Evolutionary conservation across 495 filamentous ascomycete species (phyloP), one percentile per base, ranked within the genome.

Genomic region (Terfezia claveryi): DNA sequence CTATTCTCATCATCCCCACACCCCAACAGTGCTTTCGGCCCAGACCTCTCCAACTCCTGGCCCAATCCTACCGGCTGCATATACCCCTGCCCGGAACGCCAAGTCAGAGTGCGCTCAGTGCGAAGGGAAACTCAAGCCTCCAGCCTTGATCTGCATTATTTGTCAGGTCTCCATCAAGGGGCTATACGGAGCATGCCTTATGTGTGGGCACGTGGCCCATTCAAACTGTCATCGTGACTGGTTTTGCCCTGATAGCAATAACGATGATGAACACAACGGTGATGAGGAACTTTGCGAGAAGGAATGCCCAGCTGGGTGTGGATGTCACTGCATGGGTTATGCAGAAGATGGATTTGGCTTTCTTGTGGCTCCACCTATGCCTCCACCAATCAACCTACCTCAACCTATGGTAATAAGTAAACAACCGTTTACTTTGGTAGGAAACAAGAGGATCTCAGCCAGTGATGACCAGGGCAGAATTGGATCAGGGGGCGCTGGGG

Each of bases 171-270:
- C 76, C 16, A 68, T 80, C 54, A 69, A 69, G 51, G 73, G 73
- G 0, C 66, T 77, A 0, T 82, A 78, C 62, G 67, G 72, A 5
- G 69, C 78, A 7, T 82, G 79, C 59, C 65, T 80, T 7, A 67
- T 65, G 51, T 82, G 79, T 57, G 79, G 79, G n/a, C 80, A 79
- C 57, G 73, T 73, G 11, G 68, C 68, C 12, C 79, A 82, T 63
- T 71, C 76, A 27, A 74, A 58, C 67, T 79, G n/a, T 63, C 68
- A 53, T 66, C 73, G 61, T 73, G 75, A 69, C 68, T 68, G 67
- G 67, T 79, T 59, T 68, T 62, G 20, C 65, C 41, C 41, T 20
- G 41, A 46, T 14, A 46, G 41, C 67, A 23, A 71, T 71, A 36
- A 69, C 71, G 53, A 68, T 60, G 3, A 67, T 73, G 9, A 55